Conservation (phyloP, 116 monocot species). For the Phalaenopsis hybrid region DNA sequence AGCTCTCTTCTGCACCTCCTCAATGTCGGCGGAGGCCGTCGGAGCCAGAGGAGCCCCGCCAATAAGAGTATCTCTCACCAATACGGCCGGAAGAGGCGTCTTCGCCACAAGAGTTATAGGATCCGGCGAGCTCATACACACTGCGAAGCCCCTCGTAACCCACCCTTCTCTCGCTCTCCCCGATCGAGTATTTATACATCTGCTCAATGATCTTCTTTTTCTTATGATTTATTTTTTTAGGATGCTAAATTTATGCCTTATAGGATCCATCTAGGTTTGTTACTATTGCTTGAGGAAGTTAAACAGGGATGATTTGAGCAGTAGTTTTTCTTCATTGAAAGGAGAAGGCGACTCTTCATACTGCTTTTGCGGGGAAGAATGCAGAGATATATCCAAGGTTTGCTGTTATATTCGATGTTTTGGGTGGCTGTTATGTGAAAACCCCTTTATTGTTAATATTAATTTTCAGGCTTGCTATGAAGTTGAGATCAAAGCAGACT, state of each 20-base stretch:
- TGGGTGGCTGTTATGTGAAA: too few relatives aligned
- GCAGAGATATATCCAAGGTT: conserved; percentile 61
- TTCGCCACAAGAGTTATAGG: conserved; percentile 55
- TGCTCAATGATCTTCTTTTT: background rate
- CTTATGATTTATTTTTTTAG: background rate
- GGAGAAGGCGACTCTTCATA: background rate
- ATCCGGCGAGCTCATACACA: conserved; percentile 78
- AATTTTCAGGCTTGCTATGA: conserved; percentile 50
- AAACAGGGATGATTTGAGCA: conserved; percentile 5
- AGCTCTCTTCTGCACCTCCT: background rate
- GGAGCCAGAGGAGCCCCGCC: conserved; percentile 33
- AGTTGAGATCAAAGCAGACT: conserved; percentile 58
- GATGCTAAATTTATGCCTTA: background rate
- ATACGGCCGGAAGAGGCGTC: conserved; percentile 70
- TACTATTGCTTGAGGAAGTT: conserved; percentile 68
- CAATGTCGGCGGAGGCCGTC: background rate
- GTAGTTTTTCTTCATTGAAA: background rate
- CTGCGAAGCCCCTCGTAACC: conserved; percentile 65
- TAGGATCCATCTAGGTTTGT: conserved; percentile 51
- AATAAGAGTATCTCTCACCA: conserved; percentile 59
- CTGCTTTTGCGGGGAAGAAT: conserved; percentile 51
- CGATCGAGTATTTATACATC: conserved; percentile 20
- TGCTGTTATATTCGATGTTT: background rate
- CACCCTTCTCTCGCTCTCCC: conserved; percentile 48
- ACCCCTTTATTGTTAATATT: background rate